These are phyloP conservation scores for Symbiodinium natans DNA, from an alignment of 73 alveolate species.

Conservation along the genomic window DNA sequence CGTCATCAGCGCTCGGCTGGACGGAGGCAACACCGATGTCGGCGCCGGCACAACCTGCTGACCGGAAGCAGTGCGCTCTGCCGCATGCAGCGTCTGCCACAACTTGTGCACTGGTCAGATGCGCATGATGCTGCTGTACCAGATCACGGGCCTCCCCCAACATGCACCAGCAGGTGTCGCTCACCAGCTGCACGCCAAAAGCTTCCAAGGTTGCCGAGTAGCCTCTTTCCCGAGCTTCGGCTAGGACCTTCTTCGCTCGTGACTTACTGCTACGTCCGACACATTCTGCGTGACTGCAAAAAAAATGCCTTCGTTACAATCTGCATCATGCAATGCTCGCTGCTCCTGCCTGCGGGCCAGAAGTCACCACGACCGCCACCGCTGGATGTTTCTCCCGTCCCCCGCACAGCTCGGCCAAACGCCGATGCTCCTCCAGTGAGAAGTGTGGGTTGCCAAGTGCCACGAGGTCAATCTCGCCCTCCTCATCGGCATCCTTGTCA, in stretches of 20 bases:
- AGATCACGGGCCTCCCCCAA: conserved; percentile 89
- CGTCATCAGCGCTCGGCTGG: conserved; percentile 59
- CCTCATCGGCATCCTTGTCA: not conserved
- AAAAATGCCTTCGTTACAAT: no score
- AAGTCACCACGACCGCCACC: conserved; percentile 52
- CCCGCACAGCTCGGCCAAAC: conserved; percentile 55
- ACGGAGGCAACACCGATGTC: conserved; percentile 27
- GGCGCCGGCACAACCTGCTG: conserved; percentile 92
- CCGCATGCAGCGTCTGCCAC: no score
- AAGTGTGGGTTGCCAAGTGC: conserved; percentile 93
- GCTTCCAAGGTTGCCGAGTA: conserved; percentile 1
- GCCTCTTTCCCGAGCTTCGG: conserved; percentile 25
- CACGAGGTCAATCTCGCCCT: conserved; percentile 17
- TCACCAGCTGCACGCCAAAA: conserved; percentile 82
- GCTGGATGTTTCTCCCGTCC: conserved; percentile 65
- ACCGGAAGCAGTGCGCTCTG: not conserved
- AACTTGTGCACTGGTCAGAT: not conserved
- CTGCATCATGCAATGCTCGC: no score
- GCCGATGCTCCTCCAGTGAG: conserved; percentile 71
- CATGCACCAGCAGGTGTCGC: conserved; percentile 94
- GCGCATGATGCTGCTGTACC: not conserved
- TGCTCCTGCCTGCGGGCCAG: conserved; percentile 64
- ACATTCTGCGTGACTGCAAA: no score
- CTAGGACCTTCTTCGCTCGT: conserved; percentile 40
- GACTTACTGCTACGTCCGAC: no score